Percentiles rank a stretch among this genome's conserved stretches.
phyloP scores from a whole-genome alignment of 1,284 basidiomycete genomes.

The Cutaneotrichosporon cavernicola region DNA sequence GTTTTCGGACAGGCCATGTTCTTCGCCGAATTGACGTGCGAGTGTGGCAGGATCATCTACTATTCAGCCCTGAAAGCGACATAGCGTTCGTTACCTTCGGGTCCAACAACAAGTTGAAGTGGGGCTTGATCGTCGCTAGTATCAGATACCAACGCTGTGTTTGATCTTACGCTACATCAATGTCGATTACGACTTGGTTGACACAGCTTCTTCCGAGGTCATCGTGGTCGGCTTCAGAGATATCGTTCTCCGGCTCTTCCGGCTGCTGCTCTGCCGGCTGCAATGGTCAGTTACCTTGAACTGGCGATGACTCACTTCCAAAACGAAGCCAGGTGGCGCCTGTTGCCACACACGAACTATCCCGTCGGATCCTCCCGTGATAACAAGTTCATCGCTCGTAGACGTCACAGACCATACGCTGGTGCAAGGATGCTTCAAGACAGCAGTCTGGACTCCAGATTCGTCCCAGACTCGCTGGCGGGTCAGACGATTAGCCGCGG shows the following conservation, averaged over 20 bases:
- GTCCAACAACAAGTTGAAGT: neutral
- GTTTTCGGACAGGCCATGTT: neutral
- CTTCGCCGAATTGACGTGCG: conserved; percentile 1
- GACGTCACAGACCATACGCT: neutral
- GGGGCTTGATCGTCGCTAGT: neutral
- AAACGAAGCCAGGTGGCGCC: neutral
- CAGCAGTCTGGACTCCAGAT: neutral
- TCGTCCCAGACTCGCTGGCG: neutral
- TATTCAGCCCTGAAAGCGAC: neutral
- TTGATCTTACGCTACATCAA: neutral
- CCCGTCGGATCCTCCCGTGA: neutral
- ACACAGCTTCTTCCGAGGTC: neutral
- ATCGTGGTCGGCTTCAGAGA: neutral
- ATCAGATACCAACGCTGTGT: neutral
- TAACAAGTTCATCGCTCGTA: neutral
- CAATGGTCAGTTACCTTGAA: neutral
- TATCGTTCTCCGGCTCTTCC: neutral
- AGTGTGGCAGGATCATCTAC: neutral
- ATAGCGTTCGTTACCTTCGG: neutral
- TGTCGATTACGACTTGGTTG: neutral
- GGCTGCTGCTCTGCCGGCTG: neutral
- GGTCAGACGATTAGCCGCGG: neutral
- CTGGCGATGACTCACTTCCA: neutral
- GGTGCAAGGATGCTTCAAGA: neutral
- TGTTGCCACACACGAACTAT: neutral